phyloP scores from a whole-genome alignment of 2,329 filamentous ascomycete species.

The Xylariales sp. region DNA sequence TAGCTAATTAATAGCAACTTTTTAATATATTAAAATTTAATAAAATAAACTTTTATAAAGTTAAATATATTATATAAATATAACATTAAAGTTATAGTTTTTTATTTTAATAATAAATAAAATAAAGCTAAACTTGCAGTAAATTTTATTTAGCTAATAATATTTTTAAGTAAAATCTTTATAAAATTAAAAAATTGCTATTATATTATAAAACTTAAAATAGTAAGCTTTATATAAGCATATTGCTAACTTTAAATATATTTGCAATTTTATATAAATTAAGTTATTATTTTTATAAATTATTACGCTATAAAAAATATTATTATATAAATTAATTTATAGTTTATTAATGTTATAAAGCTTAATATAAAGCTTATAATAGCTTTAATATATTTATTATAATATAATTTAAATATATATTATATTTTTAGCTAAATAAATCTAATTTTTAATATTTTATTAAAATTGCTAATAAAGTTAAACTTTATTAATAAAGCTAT shows the following conservation, averaged over 20 bases:
- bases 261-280: background rate
- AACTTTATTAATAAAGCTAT: background rate
- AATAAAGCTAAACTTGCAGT: background rate
- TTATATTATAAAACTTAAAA: background rate
- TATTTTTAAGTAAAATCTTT: conserved; percentile 11
- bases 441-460: conserved; percentile 7
- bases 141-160: background rate
- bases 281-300: conserved; percentile 9
- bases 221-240: background rate
- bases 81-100: too few species aligned
- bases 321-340: conserved; percentile 11
- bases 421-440: conserved; percentile 23
- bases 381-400: background rate
- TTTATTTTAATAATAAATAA: background rate
- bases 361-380: conserved; percentile 20
- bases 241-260: background rate
- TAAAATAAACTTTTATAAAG: background rate
- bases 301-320: background rate
- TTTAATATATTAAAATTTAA: conserved; percentile 2
- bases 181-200: background rate
- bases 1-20: background rate
- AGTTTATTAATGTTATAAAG: conserved; percentile 6
- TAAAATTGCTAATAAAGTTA: background rate
- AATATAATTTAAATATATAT: conserved; percentile 13
- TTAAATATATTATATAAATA: background rate